These are phyloP conservation scores for Kurtzmaniella quercitrusa DNA, from an alignment of 1,139 yeast species.

Conservation along the genomic window DNA sequence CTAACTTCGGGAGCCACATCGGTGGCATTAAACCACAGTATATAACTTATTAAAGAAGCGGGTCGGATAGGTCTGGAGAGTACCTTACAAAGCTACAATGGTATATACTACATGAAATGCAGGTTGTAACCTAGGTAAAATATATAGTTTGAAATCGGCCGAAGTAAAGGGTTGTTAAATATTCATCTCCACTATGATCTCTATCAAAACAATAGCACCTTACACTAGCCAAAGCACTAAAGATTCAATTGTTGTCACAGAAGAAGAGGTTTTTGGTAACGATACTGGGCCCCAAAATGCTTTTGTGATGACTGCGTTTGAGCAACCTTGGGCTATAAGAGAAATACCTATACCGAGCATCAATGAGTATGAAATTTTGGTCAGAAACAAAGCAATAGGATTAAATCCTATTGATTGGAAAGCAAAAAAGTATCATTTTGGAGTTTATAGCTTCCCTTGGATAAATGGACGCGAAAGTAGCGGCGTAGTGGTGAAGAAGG, in stretches of 20 bases:
- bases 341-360: slow-evolving; percentile 16
- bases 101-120: background rate
- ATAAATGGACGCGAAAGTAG: slow-evolving; percentile 46
- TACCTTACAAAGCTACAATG: too few relatives aligned
- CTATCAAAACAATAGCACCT: background rate
- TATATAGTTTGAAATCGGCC: too few relatives aligned
- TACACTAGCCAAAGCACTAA: background rate
- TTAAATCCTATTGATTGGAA: slow-evolving; percentile 51
- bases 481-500: slow-evolving; percentile 33
- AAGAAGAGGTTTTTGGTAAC: background rate
- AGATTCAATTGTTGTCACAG: background rate
- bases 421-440: slow-evolving; percentile 44
- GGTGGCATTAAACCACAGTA: background rate
- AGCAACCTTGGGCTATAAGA: slow-evolving; percentile 15
- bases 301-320: slow-evolving; percentile 8
- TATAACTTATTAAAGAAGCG: background rate
- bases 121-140: too few relatives aligned
- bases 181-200: background rate
- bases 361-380: slow-evolving; percentile 29
- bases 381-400: slow-evolving; percentile 39
- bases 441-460: slow-evolving; percentile 48
- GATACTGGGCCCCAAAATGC: slow-evolving; percentile 2
- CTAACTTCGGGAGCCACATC: background rate
- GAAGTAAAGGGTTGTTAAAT: too few relatives aligned
- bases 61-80: background rate